phyloP scores from a whole-genome alignment of 768 basidiomycete species.

The Kwoniella heveanensis region DNA sequence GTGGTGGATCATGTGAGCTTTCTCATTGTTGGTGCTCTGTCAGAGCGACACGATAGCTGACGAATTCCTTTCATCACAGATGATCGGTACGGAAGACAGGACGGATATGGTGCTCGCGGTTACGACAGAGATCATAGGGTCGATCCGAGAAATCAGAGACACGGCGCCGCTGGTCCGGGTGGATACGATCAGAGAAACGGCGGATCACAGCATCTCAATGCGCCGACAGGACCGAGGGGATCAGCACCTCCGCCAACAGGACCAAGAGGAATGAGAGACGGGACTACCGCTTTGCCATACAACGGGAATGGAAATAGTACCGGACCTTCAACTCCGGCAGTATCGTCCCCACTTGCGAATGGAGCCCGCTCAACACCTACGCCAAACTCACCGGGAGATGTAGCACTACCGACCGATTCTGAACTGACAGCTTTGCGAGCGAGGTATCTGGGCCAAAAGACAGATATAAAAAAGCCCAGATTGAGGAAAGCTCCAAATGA shows the following conservation, averaged over 20 bases:
- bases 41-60: neutral
- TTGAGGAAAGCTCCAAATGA: constrained; percentile 68
- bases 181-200: constrained; percentile 6
- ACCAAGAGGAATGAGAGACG: constrained; percentile 31
- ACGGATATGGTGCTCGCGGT: constrained; percentile 57
- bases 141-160: constrained; percentile 20
- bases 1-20: constrained; percentile 19
- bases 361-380: constrained; percentile 55
- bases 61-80: neutral
- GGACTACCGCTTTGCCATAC: constrained; percentile 14
- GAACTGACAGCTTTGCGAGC: constrained; percentile 84
- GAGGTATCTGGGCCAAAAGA: constrained; percentile 74
- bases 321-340: constrained; percentile 16
- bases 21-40: neutral
- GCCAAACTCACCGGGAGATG: constrained; percentile 35
- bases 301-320: constrained; percentile 18
- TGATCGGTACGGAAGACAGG: constrained; percentile 20
- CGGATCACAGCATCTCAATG: constrained; percentile 4
- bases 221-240: constrained; percentile 77
- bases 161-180: neutral
- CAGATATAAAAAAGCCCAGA: constrained; percentile 37
- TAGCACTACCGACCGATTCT: constrained; percentile 61
- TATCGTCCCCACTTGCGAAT: constrained; percentile 27
- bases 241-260: constrained; percentile 60
- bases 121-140: constrained; percentile 10